Evolutionary conservation across 352 stramenopile species (phyloP).

Genomic region (Phytophthora cryptogea): DNA sequence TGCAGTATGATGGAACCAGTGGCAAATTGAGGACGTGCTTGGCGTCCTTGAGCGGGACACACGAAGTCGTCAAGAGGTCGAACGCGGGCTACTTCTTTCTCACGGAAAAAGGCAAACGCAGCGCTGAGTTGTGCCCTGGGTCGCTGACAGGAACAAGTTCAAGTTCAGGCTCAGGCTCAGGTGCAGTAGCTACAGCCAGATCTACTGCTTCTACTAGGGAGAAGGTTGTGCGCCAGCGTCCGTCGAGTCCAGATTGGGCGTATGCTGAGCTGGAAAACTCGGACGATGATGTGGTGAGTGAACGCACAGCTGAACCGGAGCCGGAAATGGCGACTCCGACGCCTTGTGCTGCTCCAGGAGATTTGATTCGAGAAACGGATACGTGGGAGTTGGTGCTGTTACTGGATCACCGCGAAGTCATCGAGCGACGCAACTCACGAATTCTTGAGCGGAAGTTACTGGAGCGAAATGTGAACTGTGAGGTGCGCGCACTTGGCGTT

Average conservation of each 20-base stretch:
- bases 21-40: conserved; percentile 63
- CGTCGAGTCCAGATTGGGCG: conserved; percentile 22
- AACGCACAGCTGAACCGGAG: conserved; percentile 18
- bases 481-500: conserved; percentile 75
- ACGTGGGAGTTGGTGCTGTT: conserved; percentile 81
- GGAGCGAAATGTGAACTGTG: conserved; percentile 77
- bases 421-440: conserved; percentile 70
- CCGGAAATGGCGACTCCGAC: conserved; percentile 14
- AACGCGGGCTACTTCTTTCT: conserved; percentile 53
- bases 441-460: conserved; percentile 85
- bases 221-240: conserved; percentile 5
- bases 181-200: not conserved
- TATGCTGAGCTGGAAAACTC: conserved; percentile 55
- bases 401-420: conserved; percentile 82
- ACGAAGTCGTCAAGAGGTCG: conserved; percentile 60
- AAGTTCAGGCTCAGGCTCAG: conserved; percentile 1
- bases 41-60: conserved; percentile 53
- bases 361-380: conserved; percentile 43
- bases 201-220: not conserved
- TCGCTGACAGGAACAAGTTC: conserved; percentile 9
- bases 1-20: conserved; percentile 60
- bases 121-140: conserved; percentile 52
- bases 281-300: conserved; percentile 28
- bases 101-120: conserved; percentile 55
- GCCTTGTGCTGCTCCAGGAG: conserved; percentile 6